A percentile compares a stretch with the other conserved stretches of the same genome.
phyloP scores from a whole-genome alignment of 257 asterid species.

The Eucommia ulmoides region DNA sequence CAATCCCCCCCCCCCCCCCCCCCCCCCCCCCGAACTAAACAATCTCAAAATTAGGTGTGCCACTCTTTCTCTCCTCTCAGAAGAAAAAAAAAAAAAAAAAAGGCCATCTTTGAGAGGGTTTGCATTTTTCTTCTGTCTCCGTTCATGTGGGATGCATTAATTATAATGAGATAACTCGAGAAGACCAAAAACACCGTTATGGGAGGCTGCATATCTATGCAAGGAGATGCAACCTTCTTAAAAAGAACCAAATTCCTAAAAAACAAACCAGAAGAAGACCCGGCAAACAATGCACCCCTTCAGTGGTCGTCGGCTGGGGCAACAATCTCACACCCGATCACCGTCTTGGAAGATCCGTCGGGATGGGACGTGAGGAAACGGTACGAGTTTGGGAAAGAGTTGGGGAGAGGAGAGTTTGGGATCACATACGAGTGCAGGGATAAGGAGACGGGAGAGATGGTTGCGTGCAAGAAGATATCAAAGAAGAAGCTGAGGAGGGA shows the following conservation, averaged over 20 bases:
- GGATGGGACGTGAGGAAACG: slow-evolving; percentile 31
- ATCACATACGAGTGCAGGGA: slow-evolving; percentile 55
- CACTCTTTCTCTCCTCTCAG: slow-evolving; percentile 8
- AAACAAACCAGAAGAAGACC: not conserved
- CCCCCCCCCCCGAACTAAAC: slow-evolving; percentile 2
- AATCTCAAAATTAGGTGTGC: not conserved
- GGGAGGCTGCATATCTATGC: slow-evolving; percentile 79
- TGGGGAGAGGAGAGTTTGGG: slow-evolving; percentile 89
- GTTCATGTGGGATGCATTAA: slow-evolving; percentile 26
- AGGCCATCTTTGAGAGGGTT: slow-evolving; percentile 1
- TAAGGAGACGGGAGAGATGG: slow-evolving; percentile 24
- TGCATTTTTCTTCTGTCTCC: slow-evolving; percentile 8
- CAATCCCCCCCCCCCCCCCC: slow-evolving; percentile 9
- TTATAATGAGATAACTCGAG: not conserved
- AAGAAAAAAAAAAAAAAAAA: no score
- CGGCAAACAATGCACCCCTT: not conserved
- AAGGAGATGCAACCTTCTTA: slow-evolving; percentile 14
- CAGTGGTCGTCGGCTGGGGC: slow-evolving; percentile 6
- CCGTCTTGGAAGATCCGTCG: slow-evolving; percentile 31
- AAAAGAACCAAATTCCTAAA: slow-evolving; percentile 19
- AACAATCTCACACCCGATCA: slow-evolving; percentile 28
- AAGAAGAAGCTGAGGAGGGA: slow-evolving; percentile 56
- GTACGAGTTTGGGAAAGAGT: slow-evolving; percentile 57
- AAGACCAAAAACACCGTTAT: slow-evolving; percentile 13
- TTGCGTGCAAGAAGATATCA: slow-evolving; percentile 78